Evolutionary conservation across 129 eudicot species (phyloP).

Genomic region (Saposhnikovia divaricata): DNA sequence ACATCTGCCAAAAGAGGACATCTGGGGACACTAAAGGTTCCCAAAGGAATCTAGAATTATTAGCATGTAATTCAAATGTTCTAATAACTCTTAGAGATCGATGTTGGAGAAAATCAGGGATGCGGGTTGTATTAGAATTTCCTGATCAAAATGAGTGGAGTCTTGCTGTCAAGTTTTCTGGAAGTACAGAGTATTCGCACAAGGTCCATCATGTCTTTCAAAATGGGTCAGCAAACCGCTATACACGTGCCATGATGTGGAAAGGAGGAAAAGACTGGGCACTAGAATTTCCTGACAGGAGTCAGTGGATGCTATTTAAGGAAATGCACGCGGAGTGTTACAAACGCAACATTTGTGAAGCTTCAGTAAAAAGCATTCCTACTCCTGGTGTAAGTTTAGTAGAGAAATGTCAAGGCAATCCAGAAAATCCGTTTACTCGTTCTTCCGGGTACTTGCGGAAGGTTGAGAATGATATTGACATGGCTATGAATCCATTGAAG

Average conservation of each 20-base stretch:
- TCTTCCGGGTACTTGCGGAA: slow-evolving; percentile 52
- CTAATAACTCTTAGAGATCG: slow-evolving; percentile 53
- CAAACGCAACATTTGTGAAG: slow-evolving; percentile 77
- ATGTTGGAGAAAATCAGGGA: slow-evolving; percentile 86
- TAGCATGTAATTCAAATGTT: slow-evolving; percentile 69
- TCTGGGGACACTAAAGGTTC: slow-evolving; percentile 23
- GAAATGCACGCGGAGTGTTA: slow-evolving; percentile 85
- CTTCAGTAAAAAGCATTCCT: slow-evolving; percentile 72
- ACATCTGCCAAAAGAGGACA: neutral
- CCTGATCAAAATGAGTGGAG: slow-evolving; percentile 73
- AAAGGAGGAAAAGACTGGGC: slow-evolving; percentile 86
- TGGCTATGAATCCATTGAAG: slow-evolving; percentile 69
- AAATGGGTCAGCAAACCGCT: slow-evolving; percentile 68
- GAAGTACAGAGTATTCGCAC: slow-evolving; percentile 49
- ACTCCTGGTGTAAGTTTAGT: slow-evolving; percentile 73
- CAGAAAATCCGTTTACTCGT: slow-evolving; percentile 34
- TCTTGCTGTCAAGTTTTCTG: slow-evolving; percentile 62
- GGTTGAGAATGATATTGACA: slow-evolving; percentile 69
- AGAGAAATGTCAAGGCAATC: slow-evolving; percentile 37
- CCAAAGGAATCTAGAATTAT: slow-evolving; percentile 46
- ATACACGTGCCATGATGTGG: slow-evolving; percentile 95
- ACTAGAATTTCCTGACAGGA: slow-evolving; percentile 70
- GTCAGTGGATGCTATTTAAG: slow-evolving; percentile 73
- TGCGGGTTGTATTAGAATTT: slow-evolving; percentile 54
- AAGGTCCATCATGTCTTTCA: slow-evolving; percentile 64